Evolutionary conservation across 2,329 filamentous ascomycete species (phyloP).

Genomic region (Botrytis galanthina): DNA sequence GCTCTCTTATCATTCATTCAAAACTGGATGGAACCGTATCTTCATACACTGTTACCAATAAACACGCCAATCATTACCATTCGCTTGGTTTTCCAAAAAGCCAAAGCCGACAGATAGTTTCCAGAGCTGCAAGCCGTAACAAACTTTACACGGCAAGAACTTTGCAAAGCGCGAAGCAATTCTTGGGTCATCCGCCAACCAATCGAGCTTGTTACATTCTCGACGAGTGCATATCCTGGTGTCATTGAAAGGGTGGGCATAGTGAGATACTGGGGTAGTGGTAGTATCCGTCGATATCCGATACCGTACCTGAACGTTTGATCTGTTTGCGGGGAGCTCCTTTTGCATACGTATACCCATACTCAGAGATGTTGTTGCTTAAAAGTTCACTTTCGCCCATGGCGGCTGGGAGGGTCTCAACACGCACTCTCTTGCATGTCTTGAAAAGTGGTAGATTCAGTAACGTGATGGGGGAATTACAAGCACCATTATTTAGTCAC

Average conservation of each 20-base stretch:
- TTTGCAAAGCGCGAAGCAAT: not conserved
- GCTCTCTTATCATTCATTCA: not conserved
- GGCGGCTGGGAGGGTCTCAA: slow-evolving; percentile 10
- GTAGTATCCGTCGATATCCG: not conserved
- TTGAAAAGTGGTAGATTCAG: slow-evolving; percentile 8
- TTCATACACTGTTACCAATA: slow-evolving; percentile 1
- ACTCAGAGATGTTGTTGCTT: slow-evolving; percentile 4
- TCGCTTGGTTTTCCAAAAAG: not conserved
- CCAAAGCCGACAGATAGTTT: not conserved
- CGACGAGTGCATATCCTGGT: not conserved
- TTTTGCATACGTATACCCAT: not conserved
- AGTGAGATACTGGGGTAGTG: not conserved
- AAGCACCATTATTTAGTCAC: not conserved
- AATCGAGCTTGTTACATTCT: not conserved
- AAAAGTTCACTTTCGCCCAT: slow-evolving; percentile 2
- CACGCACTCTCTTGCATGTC: slow-evolving; percentile 5
- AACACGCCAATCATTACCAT: not conserved
- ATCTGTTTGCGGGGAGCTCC: not conserved
- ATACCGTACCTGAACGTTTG: slow-evolving; percentile 4
- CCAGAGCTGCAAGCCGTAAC: not conserved
- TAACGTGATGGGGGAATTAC: not conserved
- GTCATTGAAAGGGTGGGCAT: not conserved
- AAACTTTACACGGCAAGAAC: not conserved
- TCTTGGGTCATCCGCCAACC: not conserved
- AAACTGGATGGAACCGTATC: not conserved